These are phyloP conservation scores for Komagataea norvegica DNA, from an alignment of 1,139 yeast genomes.

Conservation along the genomic window DNA sequence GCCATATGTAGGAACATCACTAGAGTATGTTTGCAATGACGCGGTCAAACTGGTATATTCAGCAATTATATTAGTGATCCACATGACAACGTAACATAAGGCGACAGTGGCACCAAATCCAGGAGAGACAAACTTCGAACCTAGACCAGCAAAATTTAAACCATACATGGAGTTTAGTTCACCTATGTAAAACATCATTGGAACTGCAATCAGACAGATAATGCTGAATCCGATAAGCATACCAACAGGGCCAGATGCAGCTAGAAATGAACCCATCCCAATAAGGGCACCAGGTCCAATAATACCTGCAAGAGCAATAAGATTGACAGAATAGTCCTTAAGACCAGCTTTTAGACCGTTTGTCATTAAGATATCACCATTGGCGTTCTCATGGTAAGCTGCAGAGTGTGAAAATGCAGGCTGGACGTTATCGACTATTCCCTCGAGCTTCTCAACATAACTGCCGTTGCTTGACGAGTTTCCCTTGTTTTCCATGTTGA, in stretches of 20 bases:
- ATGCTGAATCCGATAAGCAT: slow-evolving; percentile 54
- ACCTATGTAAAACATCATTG: slow-evolving; percentile 56
- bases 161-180: slow-evolving; percentile 53
- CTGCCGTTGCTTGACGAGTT: too few species aligned
- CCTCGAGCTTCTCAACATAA: slow-evolving; percentile 4
- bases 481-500: too few species aligned
- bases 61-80: slow-evolving; percentile 54
- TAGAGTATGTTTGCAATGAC: slow-evolving; percentile 49
- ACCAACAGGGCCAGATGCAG: slow-evolving; percentile 64
- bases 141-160: slow-evolving; percentile 51
- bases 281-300: slow-evolving; percentile 69
- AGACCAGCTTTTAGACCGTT: slow-evolving; percentile 32
- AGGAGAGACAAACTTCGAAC: slow-evolving; percentile 46
- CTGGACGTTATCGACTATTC: slow-evolving; percentile 1
- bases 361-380: slow-evolving; percentile 27
- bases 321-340: slow-evolving; percentile 34
- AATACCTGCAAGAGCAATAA: slow-evolving; percentile 71
- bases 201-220: slow-evolving; percentile 50
- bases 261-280: slow-evolving; percentile 57
- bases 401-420: slow-evolving; percentile 1
- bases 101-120: slow-evolving; percentile 59
- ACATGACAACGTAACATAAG: slow-evolving; percentile 50
- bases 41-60: slow-evolving; percentile 56
- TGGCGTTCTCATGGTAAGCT: slow-evolving; percentile 24
- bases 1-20: slow-evolving; percentile 52